Base-by-base conservation (phyloP, 345 rosid genomes). In the Erysimum cheiranthoides region DNA sequence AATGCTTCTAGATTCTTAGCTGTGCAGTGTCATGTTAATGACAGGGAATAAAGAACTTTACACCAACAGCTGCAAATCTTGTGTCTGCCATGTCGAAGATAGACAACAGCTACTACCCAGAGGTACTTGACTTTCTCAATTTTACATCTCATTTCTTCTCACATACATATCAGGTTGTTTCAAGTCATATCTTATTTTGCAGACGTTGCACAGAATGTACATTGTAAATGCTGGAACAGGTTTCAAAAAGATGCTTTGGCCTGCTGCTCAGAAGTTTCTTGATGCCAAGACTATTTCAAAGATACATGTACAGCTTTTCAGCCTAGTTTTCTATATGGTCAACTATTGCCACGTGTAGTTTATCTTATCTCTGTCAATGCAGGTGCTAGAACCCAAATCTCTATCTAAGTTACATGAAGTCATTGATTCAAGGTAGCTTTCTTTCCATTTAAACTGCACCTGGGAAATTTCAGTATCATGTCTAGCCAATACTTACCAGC, bases 161-260 rank as follows among this genome's bases (percentile, higher is more conserved):
- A 17, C 69, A 59, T 51, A 4, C 56, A 35, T 42, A 50, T 8
- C 21, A 5, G 58, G 14, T 53, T 66, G 62, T 31, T 59, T 4
- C 35, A 66, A 66, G 45, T 17, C 42, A 51, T 66, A 3, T 12
- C 11, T 73, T 66, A 46, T 75, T 66, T 68, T 78, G 58, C 89
- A 95, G 98, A 95, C 99, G 34, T 81, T 95, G 69, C 87, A 95
- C 74, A 79, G 88, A 50, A 89, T 95, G 99, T 92, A 85, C 77
- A 67, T 95, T 73, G 96, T 95, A 68, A 95, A 95, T 77, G 98
- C 99, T 59, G 98, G 98, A 67, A 83, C 98, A 62, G 97, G 91
- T 59, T 95, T 95, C 85, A 95, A 90, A 79, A 90, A 84, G 81
- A 83, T 92, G 96, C 96, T 95, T 75, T 95, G 97, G 99, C 99